A percentile compares a stretch with the other conserved stretches of the same genome.
phyloP scores from a whole-genome alignment of 257 asterid species.

The Osmanthus fragrans region DNA sequence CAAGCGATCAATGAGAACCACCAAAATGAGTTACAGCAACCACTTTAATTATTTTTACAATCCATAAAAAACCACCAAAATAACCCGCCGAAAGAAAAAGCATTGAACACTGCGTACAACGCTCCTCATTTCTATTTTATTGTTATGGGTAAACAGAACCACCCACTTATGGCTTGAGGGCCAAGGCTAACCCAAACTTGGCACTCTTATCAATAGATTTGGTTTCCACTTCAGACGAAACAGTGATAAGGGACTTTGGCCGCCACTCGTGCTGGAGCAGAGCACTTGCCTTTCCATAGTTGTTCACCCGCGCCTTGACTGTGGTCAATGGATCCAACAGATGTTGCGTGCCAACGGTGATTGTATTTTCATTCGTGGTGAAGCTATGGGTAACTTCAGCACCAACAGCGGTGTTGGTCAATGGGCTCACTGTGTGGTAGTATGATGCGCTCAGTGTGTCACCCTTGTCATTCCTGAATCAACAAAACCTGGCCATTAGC shows the following conservation, averaged over 20 bases:
- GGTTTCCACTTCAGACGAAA: constrained; percentile 49
- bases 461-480: constrained; percentile 50
- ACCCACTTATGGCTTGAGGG: constrained; percentile 42
- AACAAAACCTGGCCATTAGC: not conserved
- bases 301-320: constrained; percentile 51
- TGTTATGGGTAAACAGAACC: constrained; percentile 2
- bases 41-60: constrained; percentile 42
- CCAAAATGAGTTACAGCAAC: constrained; percentile 26
- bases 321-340: constrained; percentile 50
- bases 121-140: constrained; percentile 20
- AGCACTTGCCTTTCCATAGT: constrained; percentile 49
- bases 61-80: constrained; percentile 29
- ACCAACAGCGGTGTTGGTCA: constrained; percentile 49
- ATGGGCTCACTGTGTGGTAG: constrained; percentile 50
- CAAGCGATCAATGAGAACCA: constrained; percentile 9
- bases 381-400: constrained; percentile 53
- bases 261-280: constrained; percentile 56
- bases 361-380: constrained; percentile 41
- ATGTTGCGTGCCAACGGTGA: constrained; percentile 51
- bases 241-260: constrained; percentile 47
- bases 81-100: constrained; percentile 36
- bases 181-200: constrained; percentile 54
- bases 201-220: constrained; percentile 51
- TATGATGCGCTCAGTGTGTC: constrained; percentile 46
- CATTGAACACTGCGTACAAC: constrained; percentile 2